A percentile compares a stretch with the other conserved stretches of the same genome.
These are phyloP conservation scores for Barnettozyma populi DNA, from an alignment of 805 yeast genomes.

Conservation along the genomic window DNA sequence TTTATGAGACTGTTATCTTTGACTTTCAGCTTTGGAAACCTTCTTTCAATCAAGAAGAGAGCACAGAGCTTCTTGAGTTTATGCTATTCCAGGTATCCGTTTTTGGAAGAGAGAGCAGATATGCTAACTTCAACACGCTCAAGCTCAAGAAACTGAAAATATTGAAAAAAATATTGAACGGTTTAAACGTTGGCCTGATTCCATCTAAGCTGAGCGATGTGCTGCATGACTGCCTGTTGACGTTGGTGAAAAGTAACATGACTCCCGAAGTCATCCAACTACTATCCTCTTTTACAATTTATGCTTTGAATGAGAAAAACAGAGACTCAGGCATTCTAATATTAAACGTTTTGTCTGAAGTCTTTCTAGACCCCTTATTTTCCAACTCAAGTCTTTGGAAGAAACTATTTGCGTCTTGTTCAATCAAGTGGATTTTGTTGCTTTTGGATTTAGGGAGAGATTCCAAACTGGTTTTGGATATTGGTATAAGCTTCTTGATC, in stretches of 20 bases:
- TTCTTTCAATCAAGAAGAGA: slow-evolving; percentile 13
- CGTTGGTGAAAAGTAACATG: slow-evolving; percentile 41
- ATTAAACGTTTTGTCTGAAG: slow-evolving; percentile 26
- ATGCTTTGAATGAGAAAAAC: slow-evolving; percentile 35
- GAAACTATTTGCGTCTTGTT: slow-evolving; percentile 47
- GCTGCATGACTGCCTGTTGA: slow-evolving; percentile 34
- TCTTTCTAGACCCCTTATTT: slow-evolving; percentile 33
- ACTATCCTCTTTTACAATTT: slow-evolving; percentile 46
- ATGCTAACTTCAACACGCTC: slow-evolving; percentile 42
- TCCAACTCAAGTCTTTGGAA: slow-evolving; percentile 39
- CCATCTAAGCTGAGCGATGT: slow-evolving; percentile 26
- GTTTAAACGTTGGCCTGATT: slow-evolving; percentile 28
- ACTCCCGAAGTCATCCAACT: slow-evolving; percentile 50
- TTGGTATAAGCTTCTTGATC: slow-evolving; percentile 40
- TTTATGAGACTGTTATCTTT: slow-evolving; percentile 52
- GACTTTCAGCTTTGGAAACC: slow-evolving; percentile 60
- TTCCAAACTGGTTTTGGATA: slow-evolving; percentile 25
- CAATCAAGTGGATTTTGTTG: slow-evolving; percentile 63
- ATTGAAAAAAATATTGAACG: slow-evolving; percentile 29
- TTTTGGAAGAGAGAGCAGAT: slow-evolving; percentile 48
- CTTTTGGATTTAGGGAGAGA: slow-evolving; percentile 37
- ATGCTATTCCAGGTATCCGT: slow-evolving; percentile 54
- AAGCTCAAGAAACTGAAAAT: slow-evolving; percentile 50
- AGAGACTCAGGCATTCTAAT: slow-evolving; percentile 24
- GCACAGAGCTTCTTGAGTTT: slow-evolving; percentile 42